phyloP scores from a whole-genome alignment of 768 basidiomycete genomes.

The Boletus speciosus region DNA sequence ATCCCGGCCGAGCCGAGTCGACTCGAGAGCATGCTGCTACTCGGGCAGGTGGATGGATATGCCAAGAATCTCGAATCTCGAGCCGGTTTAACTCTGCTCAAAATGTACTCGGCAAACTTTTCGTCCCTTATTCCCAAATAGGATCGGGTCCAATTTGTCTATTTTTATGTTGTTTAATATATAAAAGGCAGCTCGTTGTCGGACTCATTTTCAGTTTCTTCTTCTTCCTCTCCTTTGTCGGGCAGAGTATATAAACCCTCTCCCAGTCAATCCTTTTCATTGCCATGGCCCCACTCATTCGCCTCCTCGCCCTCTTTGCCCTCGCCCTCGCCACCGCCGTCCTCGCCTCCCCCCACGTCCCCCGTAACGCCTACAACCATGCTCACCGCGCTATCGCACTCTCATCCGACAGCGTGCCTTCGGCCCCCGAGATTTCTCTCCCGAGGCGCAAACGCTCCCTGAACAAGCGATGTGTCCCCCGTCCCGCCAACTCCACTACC shows the following conservation, averaged over 20 bases:
- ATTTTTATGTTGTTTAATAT: not conserved
- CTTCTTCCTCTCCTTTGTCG: not conserved
- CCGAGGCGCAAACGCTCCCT: constrained; percentile 26
- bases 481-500: constrained; percentile 15
- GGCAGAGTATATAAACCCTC: constrained; percentile 6
- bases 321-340: constrained; percentile 39
- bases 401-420: not conserved
- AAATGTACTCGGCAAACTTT: constrained; percentile 55
- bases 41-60: constrained; percentile 86
- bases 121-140: not conserved
- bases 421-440: not conserved
- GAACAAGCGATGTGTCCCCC: constrained; percentile 25
- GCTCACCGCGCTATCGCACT: constrained; percentile 16
- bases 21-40: constrained; percentile 78
- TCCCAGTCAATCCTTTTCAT: constrained; percentile 14
- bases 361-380: constrained; percentile 26
- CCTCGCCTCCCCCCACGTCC: constrained; percentile 37
- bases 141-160: not conserved
- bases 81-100: constrained; percentile 63
- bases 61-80: constrained; percentile 71
- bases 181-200: not conserved
- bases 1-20: constrained; percentile 86
- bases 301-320: constrained; percentile 41
- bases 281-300: constrained; percentile 36
- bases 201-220: not conserved